Conservation (phyloP, 345 rosid species). For the Populus ilicifolia region DNA sequence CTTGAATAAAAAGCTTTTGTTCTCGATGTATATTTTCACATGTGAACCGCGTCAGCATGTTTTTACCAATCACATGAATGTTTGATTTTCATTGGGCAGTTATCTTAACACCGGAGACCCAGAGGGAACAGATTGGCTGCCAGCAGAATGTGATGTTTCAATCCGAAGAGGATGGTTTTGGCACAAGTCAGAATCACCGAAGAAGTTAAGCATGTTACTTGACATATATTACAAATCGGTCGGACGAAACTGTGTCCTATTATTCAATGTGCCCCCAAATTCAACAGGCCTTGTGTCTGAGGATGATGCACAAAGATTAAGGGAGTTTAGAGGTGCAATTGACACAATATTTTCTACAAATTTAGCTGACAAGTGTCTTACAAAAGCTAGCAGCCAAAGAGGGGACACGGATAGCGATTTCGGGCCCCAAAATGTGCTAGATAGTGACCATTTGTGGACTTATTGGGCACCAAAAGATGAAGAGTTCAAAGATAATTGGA, state of each 20-base stretch:
- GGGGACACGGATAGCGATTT: slow-evolving; percentile 51
- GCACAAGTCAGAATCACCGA: slow-evolving; percentile 59
- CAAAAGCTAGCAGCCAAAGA: slow-evolving; percentile 50
- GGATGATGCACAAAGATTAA: slow-evolving; percentile 38
- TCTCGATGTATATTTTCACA: no score
- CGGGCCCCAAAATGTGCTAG: slow-evolving; percentile 56
- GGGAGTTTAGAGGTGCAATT: slow-evolving; percentile 41
- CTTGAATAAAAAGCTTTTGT: not conserved
- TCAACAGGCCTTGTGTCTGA: slow-evolving; percentile 58
- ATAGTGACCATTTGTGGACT: slow-evolving; percentile 58
- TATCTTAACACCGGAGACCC: slow-evolving; percentile 59
- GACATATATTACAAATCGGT: slow-evolving; percentile 67
- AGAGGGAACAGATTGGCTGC: slow-evolving; percentile 56
- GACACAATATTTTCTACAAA: slow-evolving; percentile 47
- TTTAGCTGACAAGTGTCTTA: slow-evolving; percentile 37
- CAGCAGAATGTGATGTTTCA: slow-evolving; percentile 69
- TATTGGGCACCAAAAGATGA: slow-evolving; percentile 54
- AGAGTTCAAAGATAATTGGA: slow-evolving; percentile 35
- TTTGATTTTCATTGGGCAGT: slow-evolving; percentile 25
- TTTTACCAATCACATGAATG: not conserved
- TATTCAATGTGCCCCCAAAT: slow-evolving; percentile 69
- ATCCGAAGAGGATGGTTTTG: slow-evolving; percentile 68
- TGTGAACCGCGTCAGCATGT: no score
- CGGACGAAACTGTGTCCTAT: slow-evolving; percentile 55
- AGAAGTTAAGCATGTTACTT: slow-evolving; percentile 43